Base-by-base conservation (phyloP, 345 rosid species). In the Arabidopsis arenosa region DNA sequence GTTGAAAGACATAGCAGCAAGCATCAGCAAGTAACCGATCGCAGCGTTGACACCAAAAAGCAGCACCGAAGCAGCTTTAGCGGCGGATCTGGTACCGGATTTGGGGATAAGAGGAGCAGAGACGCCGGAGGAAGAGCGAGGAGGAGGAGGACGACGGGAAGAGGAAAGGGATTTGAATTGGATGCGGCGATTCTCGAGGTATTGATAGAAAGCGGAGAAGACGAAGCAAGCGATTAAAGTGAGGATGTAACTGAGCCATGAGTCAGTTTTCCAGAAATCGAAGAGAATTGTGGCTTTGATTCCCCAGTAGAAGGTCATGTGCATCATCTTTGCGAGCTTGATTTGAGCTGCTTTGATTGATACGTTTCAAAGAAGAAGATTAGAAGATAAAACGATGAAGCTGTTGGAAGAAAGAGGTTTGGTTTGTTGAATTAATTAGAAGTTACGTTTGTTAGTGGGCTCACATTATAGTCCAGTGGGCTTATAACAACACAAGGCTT, bases 251-350 rank as follows among this genome's bases (percentile, higher is more conserved):
- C 72, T 68, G 6, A 66, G 75, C 89, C 89, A 88, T 39, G 94
- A 84, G 51, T 84, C 80, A 12, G 98, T 91, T 63, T 56, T 78
- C 96, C 98, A 91, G 45, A 79, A 84, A 77, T 79, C 84, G 79
- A 93, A 59, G 57, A 93, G 86, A 70, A 93, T 77, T 8, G 92
- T 89, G 1, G 92, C 97, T 58, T 84, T 54, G 60, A 76, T 78
- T 49, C 93, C 79, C 98, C 98, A 91, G 80, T 91, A 93, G 14
- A 93, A 76, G 55, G 97, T 93, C 98, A 88, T 93, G 88, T 90
- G 98, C 96, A 91, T 93, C 98, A 93, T 93, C 83, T 81, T 85
- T 37, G 79, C 73, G 13, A 57, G 13, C 65, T 56, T 54, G 49
- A 6, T 51, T 33, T 5, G 21, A 51, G 74, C 13, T 65, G 43